Conservation (phyloP, 2,329 filamentous ascomycete species). For the Lachnellula cervina region DNA sequence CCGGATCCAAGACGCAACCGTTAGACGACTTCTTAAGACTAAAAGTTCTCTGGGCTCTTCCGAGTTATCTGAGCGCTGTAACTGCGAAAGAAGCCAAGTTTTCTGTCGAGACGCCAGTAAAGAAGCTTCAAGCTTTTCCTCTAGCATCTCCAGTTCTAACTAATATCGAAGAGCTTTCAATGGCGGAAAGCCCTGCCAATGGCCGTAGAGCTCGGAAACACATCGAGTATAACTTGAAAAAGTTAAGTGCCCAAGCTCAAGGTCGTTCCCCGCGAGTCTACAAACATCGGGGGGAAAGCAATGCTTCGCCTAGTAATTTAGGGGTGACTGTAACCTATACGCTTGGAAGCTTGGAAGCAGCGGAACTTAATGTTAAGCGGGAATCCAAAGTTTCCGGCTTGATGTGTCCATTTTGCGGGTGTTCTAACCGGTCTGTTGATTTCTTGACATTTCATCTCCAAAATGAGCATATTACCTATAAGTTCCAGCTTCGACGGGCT, state of each 20-base stretch:
- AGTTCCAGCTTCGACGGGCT: slow-evolving; percentile 19
- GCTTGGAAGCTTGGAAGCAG: slow-evolving; percentile 21
- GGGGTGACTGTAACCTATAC: slow-evolving; percentile 21
- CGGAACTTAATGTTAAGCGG: slow-evolving; percentile 17
- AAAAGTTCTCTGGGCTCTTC: slow-evolving; percentile 21
- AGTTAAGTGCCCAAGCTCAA: slow-evolving; percentile 52
- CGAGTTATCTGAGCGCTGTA: slow-evolving; percentile 9
- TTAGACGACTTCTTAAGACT: slow-evolving; percentile 14
- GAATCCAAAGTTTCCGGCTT: slow-evolving; percentile 19
- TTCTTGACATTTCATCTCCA: slow-evolving; percentile 23
- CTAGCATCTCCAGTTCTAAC: slow-evolving; percentile 4
- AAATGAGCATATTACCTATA: slow-evolving; percentile 23
- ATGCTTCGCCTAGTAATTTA: slow-evolving; percentile 21
- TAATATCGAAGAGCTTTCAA: slow-evolving; percentile 3
- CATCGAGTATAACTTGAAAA: slow-evolving; percentile 53
- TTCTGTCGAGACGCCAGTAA: background rate
- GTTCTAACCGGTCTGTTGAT: slow-evolving; percentile 12
- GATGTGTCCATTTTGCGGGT: slow-evolving; percentile 24
- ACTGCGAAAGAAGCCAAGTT: background rate
- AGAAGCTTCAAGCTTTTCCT: background rate
- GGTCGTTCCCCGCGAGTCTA: slow-evolving; percentile 42
- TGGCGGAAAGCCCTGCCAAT: slow-evolving; percentile 15
- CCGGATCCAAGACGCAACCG: slow-evolving; percentile 4
- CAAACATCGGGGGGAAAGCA: slow-evolving; percentile 1
- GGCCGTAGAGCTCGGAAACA: slow-evolving; percentile 17